phyloP scores from a whole-genome alignment of 2,329 filamentous ascomycete genomes.

The Pyrenochaeta sp. region DNA sequence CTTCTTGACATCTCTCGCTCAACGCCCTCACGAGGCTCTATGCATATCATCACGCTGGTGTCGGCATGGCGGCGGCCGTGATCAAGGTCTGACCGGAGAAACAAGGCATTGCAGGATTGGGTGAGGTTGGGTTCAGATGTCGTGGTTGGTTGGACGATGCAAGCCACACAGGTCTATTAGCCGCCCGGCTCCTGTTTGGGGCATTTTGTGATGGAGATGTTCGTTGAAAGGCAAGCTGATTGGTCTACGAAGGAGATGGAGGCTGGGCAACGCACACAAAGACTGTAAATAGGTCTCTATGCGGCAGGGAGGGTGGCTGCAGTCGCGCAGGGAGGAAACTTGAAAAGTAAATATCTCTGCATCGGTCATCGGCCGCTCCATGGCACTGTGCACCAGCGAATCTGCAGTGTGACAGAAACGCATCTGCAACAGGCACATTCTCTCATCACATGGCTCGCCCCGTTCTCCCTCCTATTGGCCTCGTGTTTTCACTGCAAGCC shows the following conservation, averaged over 20 bases:
- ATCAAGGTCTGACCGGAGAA: conserved; percentile 18
- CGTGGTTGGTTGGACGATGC: conserved; percentile 35
- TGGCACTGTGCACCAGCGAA: conserved; percentile 17
- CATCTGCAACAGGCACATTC: conserved; percentile 33
- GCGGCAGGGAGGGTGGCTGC: conserved; percentile 33
- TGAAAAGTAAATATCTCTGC: conserved; percentile 25
- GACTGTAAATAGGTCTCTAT: conserved; percentile 45
- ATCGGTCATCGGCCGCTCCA: conserved; percentile 22
- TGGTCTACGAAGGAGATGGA: conserved; percentile 22
- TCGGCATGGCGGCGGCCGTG: conserved; percentile 26
- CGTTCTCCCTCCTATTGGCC: conserved; percentile 29
- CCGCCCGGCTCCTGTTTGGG: conserved; percentile 42
- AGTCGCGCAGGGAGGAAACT: conserved; percentile 15
- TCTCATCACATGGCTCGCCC: conserved; percentile 39
- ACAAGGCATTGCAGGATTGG: conserved; percentile 8
- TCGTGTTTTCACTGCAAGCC: conserved; percentile 37
- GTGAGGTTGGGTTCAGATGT: conserved; percentile 19
- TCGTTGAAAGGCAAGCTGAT: conserved; percentile 18
- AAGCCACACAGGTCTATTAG: conserved; percentile 43
- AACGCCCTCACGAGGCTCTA: conserved; percentile 17
- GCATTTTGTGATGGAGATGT: conserved; percentile 39
- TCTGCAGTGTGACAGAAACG: conserved; percentile 45
- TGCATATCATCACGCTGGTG: conserved; percentile 40
- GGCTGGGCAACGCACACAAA: conserved; percentile 26
- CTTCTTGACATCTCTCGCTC: conserved; percentile 20